Percentiles rank a stretch among this genome's conserved stretches.
These are phyloP conservation scores for Stephania cephalantha DNA, from an alignment of 164 flowering plant species.

Conservation along the genomic window DNA sequence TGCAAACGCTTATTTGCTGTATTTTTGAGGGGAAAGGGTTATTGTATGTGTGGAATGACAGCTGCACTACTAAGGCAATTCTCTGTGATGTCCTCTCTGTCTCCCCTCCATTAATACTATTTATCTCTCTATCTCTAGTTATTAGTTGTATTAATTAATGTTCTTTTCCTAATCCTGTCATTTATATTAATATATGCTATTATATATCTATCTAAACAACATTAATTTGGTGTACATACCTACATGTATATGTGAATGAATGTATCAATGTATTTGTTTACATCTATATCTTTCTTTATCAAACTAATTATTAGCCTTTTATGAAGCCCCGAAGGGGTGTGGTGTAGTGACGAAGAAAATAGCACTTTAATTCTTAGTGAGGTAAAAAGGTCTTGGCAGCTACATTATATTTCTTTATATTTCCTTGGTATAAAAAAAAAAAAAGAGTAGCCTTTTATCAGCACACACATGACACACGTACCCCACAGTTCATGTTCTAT, in stretches of 20 bases:
- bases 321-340: neutral
- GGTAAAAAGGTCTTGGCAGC: too few relatives aligned
- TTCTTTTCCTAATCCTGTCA: conserved; percentile 4
- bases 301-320: neutral
- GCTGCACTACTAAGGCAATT: conserved; percentile 34
- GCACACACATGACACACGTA: too few relatives aligned
- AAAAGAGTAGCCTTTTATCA: too few relatives aligned
- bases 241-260: neutral
- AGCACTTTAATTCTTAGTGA: too few relatives aligned
- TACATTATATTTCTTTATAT: too few relatives aligned
- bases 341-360: too few relatives aligned
- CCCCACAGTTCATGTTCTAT: neutral
- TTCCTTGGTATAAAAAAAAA: too few relatives aligned
- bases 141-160: conserved; percentile 5
- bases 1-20: conserved; percentile 84
- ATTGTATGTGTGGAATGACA: conserved; percentile 44
- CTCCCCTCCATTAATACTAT: conserved; percentile 34
- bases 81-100: conserved; percentile 37
- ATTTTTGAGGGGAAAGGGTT: conserved; percentile 18
- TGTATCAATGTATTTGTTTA: neutral
- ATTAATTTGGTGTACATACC: too few relatives aligned
- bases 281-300: neutral
- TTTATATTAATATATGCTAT: neutral
- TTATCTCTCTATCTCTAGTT: conserved; percentile 7
- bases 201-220: neutral